phyloP scores from a whole-genome alignment of 2,329 filamentous ascomycete species.

The Lithohypha guttulata region DNA sequence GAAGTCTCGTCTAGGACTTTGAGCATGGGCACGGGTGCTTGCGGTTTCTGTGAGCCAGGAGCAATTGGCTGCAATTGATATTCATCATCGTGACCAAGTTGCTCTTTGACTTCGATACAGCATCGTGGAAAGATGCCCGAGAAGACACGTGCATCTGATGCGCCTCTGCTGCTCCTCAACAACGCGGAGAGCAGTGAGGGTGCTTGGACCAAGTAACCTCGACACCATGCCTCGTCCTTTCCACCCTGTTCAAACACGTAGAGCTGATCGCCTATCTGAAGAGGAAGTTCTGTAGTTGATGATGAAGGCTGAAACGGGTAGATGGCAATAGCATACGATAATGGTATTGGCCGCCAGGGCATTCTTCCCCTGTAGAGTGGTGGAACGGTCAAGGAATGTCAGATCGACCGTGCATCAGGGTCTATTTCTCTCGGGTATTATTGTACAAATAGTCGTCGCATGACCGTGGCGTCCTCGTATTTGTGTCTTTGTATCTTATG shows the following conservation, averaged over 20 bases:
- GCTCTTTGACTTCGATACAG: constrained; percentile 89
- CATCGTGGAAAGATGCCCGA: constrained; percentile 95
- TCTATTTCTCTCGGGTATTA: not conserved
- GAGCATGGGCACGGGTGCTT: constrained; percentile 90
- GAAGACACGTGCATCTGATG: constrained; percentile 89
- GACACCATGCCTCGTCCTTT: constrained; percentile 74
- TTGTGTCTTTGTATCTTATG: not conserved
- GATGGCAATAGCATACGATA: constrained; percentile 94
- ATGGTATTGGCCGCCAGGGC: constrained; percentile 96
- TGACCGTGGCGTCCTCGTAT: not conserved
- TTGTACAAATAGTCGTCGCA: constrained; percentile 5
- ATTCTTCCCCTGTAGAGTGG: constrained; percentile 38
- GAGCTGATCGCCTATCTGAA: constrained; percentile 95
- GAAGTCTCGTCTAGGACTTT: constrained; percentile 96
- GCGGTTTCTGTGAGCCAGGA: constrained; percentile 47
- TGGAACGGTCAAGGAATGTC: not conserved
- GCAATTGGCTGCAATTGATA: constrained; percentile 2
- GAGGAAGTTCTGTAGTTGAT: constrained; percentile 77
- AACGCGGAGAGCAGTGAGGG: constrained; percentile 85
- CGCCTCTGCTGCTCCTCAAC: constrained; percentile 83
- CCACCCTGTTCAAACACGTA: constrained; percentile 98
- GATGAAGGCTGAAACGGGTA: constrained; percentile 77
- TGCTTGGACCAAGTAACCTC: constrained; percentile 88
- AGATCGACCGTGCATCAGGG: constrained; percentile 6
- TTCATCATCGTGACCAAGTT: constrained; percentile 47